These are phyloP conservation scores for Phalaenopsis aphrodite DNA, from an alignment of 106 monocot species.

Conservation along the genomic window DNA sequence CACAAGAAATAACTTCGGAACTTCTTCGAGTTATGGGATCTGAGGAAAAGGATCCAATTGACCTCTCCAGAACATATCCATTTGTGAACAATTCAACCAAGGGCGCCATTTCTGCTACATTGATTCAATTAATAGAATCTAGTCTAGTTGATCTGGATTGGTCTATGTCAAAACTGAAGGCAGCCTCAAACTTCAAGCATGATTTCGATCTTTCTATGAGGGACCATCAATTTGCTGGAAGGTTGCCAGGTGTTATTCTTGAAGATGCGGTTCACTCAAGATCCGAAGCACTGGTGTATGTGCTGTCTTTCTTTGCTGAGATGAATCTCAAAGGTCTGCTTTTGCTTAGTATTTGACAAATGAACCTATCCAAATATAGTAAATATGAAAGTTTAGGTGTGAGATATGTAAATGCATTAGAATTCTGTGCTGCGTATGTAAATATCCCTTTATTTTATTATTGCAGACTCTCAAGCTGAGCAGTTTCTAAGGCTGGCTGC, in stretches of 20 bases:
- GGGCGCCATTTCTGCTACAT: slow-evolving; percentile 32
- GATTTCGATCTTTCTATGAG: slow-evolving; percentile 8
- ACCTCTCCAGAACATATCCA: slow-evolving; percentile 42
- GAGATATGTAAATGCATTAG: no score
- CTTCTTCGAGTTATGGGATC: slow-evolving; percentile 49
- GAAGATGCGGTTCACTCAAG: slow-evolving; percentile 70
- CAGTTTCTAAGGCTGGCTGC: slow-evolving; percentile 56
- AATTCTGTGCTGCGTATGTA: no score
- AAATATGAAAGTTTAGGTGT: no score
- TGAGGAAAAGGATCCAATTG: slow-evolving; percentile 39
- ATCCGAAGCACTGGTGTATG: slow-evolving; percentile 51
- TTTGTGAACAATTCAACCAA: slow-evolving; percentile 51
- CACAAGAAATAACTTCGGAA: slow-evolving; percentile 48
- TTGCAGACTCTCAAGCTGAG: slow-evolving; percentile 72
- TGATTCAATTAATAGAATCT: slow-evolving; percentile 52
- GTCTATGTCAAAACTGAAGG: slow-evolving; percentile 54
- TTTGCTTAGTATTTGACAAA: not conserved
- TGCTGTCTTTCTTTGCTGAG: slow-evolving; percentile 58
- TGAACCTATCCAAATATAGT: not conserved
- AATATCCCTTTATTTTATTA: not conserved
- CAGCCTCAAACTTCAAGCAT: slow-evolving; percentile 11
- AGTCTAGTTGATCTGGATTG: slow-evolving; percentile 57
- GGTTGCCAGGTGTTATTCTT: slow-evolving; percentile 15
- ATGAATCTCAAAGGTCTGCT: slow-evolving; percentile 82
- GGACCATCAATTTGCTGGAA: slow-evolving; percentile 21